These are phyloP conservation scores for Pestalotiopsis sp. DNA, from an alignment of 2,329 filamentous ascomycete genomes.

Conservation along the genomic window DNA sequence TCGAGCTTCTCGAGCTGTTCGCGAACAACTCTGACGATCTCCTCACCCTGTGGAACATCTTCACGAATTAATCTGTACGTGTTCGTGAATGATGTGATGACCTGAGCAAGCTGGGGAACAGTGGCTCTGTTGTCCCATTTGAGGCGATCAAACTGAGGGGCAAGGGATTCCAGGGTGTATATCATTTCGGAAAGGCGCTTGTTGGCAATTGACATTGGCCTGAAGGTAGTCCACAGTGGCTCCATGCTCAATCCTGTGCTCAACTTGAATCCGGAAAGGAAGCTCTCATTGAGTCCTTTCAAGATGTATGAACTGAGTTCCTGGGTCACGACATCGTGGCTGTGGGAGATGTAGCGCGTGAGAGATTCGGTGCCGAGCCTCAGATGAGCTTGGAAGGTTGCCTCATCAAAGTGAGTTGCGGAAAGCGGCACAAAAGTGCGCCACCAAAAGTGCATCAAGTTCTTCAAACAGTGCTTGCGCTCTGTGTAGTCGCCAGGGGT, in stretches of 20 bases:
- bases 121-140: constrained; percentile 58
- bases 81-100: constrained; percentile 54
- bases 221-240: constrained; percentile 70
- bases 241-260: constrained; percentile 81
- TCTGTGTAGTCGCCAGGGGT: constrained; percentile 32
- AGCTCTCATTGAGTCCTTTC: constrained; percentile 51
- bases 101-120: constrained; percentile 50
- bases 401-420: constrained; percentile 54
- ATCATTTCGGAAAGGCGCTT: constrained; percentile 45
- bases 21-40: constrained; percentile 49
- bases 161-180: constrained; percentile 54
- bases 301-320: constrained; percentile 42
- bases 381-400: constrained; percentile 64
- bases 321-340: constrained; percentile 26
- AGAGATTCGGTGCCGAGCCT: constrained; percentile 48
- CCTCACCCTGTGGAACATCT: constrained; percentile 40
- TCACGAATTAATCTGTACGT: constrained; percentile 57
- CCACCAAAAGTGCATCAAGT: constrained; percentile 54
- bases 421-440: constrained; percentile 51
- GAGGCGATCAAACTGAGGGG: constrained; percentile 59
- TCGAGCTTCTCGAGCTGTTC: constrained; percentile 50
- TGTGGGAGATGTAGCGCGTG: constrained; percentile 28
- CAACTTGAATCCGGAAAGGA: constrained; percentile 70
- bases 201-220: constrained; percentile 59
- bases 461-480: constrained; percentile 33